phyloP scores from a whole-genome alignment of 2,329 filamentous ascomycete genomes.

The Cytospora mali region DNA sequence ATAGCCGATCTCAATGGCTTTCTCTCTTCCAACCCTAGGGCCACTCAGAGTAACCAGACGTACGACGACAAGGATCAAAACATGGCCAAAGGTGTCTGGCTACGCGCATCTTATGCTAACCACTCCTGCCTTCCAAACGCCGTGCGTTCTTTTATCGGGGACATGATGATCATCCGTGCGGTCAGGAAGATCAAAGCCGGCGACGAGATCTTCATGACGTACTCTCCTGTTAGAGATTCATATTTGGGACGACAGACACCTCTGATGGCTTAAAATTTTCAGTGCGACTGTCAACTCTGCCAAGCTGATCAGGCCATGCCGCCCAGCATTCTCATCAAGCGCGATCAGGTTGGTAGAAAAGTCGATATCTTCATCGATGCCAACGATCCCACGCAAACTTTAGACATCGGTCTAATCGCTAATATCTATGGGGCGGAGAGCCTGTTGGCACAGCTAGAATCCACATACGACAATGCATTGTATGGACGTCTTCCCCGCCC shows the following conservation, averaged over 20 bases:
- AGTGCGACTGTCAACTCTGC: constrained; percentile 45
- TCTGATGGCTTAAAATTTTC: constrained; percentile 36
- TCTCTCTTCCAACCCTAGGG: constrained; percentile 16
- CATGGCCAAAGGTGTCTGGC: constrained; percentile 33
- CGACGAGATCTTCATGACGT: constrained; percentile 40
- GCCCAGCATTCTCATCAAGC: constrained; percentile 28
- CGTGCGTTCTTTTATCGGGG: constrained; percentile 37
- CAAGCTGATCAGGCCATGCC: constrained; percentile 34
- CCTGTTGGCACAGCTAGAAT: not conserved
- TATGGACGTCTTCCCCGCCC: constrained; percentile 3
- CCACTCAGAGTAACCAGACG: constrained; percentile 1
- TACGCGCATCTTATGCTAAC: constrained; percentile 35
- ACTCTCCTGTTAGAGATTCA: not conserved
- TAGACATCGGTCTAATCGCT: no score
- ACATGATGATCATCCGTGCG: constrained; percentile 40
- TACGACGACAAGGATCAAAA: not conserved
- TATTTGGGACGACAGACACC: not conserved
- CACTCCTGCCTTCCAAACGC: constrained; percentile 39
- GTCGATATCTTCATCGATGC: constrained; percentile 28
- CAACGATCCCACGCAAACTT: fast-evolving
- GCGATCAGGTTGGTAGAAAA: constrained; percentile 31
- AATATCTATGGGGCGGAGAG: not conserved
- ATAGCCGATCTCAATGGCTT: constrained; percentile 29
- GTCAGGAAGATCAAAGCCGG: constrained; percentile 40
- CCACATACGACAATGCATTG: not conserved